Evolutionary conservation across 768 basidiomycete genomes (phyloP), one percentile per base, ranked within the genome.

Genomic region (Lentinula edodes): DNA sequence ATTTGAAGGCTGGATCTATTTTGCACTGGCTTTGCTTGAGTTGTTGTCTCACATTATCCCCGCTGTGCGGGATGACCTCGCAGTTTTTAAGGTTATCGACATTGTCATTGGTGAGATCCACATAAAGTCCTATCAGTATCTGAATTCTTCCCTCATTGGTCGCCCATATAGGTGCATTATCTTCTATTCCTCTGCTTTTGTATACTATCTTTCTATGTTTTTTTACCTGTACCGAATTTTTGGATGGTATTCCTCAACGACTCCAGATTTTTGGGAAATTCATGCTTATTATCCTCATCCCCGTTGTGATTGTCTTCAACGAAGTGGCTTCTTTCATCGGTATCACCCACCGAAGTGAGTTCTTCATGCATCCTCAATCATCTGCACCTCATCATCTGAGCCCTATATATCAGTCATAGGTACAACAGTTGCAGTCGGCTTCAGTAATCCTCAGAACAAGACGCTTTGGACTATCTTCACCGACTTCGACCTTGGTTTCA

Each of bases 291-390:
- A 55, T 81, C 35, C 79, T 85, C 62, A 80, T 91, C 55, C 85
- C 88, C 10, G 68, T 78, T 35, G 78, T 86, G 53, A 62, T 87
- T 61, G 71, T 75, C 9, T 69, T 81, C 64, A 88, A 87, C 68
- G 84, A 84, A 63, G 69, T 87, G 13, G 82, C 83, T 9, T 89
- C 90, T 2, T 88, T 92, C 66, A 65, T 86, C 28, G 86, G 86
- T 46, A 76, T 84, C 35, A 72, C 75, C 9, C 79, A 83, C 54
- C 71, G 90, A 20, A 13, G 62, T 89, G 66, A 66, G 81, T 76
- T n/a, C n/a, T 20, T 42, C 20, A 28, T 2, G 4, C 10, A 2
- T n/a, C 10, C 28, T 45, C 43, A 50, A 12, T 18, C 7, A 45
- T 5, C 15, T 8, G 6, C 5, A 9, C 13, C 28, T 50, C 28